A percentile compares a stretch with the other conserved stretches of the same genome.
Conservation (phyloP, 768 basidiomycete genomes). For the Pisolithus microcarpus region DNA sequence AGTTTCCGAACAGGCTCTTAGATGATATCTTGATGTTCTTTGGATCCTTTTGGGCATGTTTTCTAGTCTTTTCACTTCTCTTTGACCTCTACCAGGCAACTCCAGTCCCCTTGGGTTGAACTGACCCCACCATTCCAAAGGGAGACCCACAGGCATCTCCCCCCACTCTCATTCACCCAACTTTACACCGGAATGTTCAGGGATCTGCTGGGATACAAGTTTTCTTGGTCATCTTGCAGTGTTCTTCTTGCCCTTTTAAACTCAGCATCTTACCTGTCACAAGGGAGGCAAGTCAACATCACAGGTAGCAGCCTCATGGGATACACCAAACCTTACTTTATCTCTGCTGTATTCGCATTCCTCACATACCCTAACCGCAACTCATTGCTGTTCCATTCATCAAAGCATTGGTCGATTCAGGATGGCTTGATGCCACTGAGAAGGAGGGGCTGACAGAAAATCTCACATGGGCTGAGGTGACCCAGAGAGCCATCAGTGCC, state of each 20-base stretch:
- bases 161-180: too few relatives aligned
- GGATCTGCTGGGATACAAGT: constrained; percentile 97
- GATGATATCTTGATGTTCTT: too few relatives aligned
- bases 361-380: constrained; percentile 97
- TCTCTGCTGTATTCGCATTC: constrained; percentile 94
- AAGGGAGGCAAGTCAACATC: constrained; percentile 58
- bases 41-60: too few relatives aligned
- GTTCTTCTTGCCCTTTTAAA: constrained; percentile 94
- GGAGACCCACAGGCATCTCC: too few relatives aligned
- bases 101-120: too few relatives aligned
- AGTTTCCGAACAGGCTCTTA: too few relatives aligned
- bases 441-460: constrained; percentile 74
- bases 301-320: constrained; percentile 82
- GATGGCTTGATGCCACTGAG: constrained; percentile 70
- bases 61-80: too few relatives aligned
- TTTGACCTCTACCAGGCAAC: too few relatives aligned
- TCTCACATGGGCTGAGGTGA: constrained; percentile 80
- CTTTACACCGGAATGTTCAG: constrained; percentile 82
- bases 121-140: too few relatives aligned
- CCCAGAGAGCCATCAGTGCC: constrained; percentile 65
- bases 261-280: constrained; percentile 70
- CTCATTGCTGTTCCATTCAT: constrained; percentile 89
- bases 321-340: constrained; percentile 87
- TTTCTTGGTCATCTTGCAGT: constrained; percentile 96
- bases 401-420: constrained; percentile 76